A percentile compares a stretch with the other conserved stretches of the same genome.
These are phyloP conservation scores for Antrodiella citrinella DNA, from an alignment of 768 basidiomycete species.

Conservation along the genomic window DNA sequence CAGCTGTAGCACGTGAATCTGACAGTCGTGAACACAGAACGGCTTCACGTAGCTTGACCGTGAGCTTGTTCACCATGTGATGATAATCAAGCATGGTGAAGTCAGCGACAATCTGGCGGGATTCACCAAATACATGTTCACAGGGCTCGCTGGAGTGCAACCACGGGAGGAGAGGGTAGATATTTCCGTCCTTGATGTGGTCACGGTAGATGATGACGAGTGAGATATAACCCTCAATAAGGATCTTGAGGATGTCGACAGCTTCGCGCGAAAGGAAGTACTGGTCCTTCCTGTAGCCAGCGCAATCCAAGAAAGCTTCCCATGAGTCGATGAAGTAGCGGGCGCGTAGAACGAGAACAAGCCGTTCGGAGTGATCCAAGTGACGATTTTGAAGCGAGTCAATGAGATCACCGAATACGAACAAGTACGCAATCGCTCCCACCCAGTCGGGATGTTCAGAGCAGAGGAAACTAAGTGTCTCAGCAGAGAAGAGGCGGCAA, in stretches of 20 bases:
- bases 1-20: background rate
- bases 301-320: slow-evolving; percentile 12
- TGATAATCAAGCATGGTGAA: slow-evolving; percentile 27
- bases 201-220: slow-evolving; percentile 30
- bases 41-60: slow-evolving; percentile 5
- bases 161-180: slow-evolving; percentile 25
- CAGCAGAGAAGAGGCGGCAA: slow-evolving; percentile 29
- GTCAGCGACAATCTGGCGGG: slow-evolving; percentile 24
- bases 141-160: slow-evolving; percentile 22
- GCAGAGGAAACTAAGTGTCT: slow-evolving; percentile 19
- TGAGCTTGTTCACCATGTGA: slow-evolving; percentile 25
- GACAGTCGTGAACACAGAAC: background rate
- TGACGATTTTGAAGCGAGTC: slow-evolving; percentile 22
- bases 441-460: slow-evolving; percentile 19
- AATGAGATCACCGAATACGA: slow-evolving; percentile 24
- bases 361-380: slow-evolving; percentile 16
- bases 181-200: slow-evolving; percentile 9
- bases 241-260: slow-evolving; percentile 21
- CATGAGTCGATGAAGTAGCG: slow-evolving; percentile 20
- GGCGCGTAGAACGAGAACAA: slow-evolving; percentile 17
- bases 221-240: slow-evolving; percentile 25
- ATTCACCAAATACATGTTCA: slow-evolving; percentile 28
- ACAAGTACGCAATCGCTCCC: slow-evolving; percentile 29
- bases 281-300: slow-evolving; percentile 10
- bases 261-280: slow-evolving; percentile 29